Conservation (phyloP, 805 yeast genomes). For the Kregervanrija delftensis region DNA sequence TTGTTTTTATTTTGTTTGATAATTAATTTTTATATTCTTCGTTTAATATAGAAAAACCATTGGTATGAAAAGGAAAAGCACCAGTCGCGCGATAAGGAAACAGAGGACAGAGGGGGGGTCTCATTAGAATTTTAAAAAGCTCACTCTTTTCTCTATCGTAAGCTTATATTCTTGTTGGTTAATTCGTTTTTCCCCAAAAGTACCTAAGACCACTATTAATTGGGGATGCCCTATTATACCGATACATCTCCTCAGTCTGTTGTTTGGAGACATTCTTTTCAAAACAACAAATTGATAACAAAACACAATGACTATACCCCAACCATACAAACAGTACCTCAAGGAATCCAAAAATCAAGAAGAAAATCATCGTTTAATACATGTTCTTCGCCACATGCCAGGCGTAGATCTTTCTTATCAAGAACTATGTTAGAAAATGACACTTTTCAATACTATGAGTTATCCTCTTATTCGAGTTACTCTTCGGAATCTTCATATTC, state of each 20-base stretch:
- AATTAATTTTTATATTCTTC: background rate
- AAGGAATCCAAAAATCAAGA: slow-evolving; percentile 10
- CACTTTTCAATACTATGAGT: slow-evolving; percentile 46
- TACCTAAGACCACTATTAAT: too few species aligned
- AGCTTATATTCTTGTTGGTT: too few species aligned
- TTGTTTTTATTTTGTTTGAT: slow-evolving; percentile 1
- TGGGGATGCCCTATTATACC: background rate
- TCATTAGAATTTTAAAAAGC: too few species aligned
- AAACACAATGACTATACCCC: too few species aligned
- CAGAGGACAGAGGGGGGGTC: too few species aligned
- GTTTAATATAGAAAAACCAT: background rate
- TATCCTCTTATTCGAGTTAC: slow-evolving; percentile 19
- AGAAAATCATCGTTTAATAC: slow-evolving; percentile 28
- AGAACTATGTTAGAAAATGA: slow-evolving; percentile 52
- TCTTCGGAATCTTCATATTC: background rate
- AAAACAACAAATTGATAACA: background rate
- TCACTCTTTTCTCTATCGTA: too few species aligned
- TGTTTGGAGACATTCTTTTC: background rate
- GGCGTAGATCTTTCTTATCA: slow-evolving; percentile 52
- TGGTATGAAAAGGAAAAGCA: too few species aligned
- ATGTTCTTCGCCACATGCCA: slow-evolving; percentile 44
- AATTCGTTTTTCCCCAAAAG: too few species aligned
- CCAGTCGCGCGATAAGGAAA: too few species aligned
- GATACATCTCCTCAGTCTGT: background rate
- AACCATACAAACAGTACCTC: background rate